Conservation (phyloP, 2,329 filamentous ascomycete genomes). For the Torrubiella hemipterigena region DNA sequence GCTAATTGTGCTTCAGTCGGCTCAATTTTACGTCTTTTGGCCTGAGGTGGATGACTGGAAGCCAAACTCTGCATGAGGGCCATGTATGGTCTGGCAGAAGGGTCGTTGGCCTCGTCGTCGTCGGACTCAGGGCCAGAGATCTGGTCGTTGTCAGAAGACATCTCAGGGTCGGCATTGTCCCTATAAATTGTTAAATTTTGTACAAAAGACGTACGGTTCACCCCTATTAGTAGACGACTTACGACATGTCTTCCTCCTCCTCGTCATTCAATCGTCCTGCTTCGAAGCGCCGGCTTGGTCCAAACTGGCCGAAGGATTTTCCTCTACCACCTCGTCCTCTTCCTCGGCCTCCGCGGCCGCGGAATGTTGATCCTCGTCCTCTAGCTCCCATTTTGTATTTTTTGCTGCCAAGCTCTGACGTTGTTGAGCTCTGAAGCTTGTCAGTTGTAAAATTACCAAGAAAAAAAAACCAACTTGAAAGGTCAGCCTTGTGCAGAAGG, state of each 20-base stretch:
- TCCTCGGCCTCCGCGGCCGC: conserved; percentile 18
- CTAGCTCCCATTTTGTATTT: conserved; percentile 22
- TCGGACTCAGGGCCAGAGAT: conserved; percentile 26
- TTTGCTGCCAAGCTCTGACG: too few relatives aligned
- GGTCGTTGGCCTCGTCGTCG: conserved; percentile 32
- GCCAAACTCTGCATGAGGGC: conserved; percentile 46
- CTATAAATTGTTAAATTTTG: conserved; percentile 1
- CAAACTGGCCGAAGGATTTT: conserved; percentile 12
- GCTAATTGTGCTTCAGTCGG: conserved; percentile 10
- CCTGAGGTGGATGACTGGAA: conserved; percentile 32
- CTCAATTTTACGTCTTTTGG: conserved; percentile 48
- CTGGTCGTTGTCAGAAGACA: conserved; percentile 22
- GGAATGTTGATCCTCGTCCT: conserved; percentile 20
- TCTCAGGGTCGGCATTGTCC: conserved; percentile 12
- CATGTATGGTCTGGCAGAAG: conserved; percentile 38
- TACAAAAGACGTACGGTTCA: too few relatives aligned
- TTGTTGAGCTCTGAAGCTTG: too few relatives aligned
- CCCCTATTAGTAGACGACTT: too few relatives aligned
- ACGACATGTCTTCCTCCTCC: conserved; percentile 25
- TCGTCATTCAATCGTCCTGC: conserved; percentile 21
- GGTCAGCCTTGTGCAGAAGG: conserved; percentile 18
- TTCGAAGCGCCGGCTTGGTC: conserved; percentile 23
- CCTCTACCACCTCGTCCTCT: conserved; percentile 18
- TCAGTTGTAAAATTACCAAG: too few relatives aligned
- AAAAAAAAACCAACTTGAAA: too few relatives aligned